Percentiles rank a stretch among this genome's conserved stretches.
phyloP scores from a whole-genome alignment of 305 asterid species.

The Fraxinus latifolia region DNA sequence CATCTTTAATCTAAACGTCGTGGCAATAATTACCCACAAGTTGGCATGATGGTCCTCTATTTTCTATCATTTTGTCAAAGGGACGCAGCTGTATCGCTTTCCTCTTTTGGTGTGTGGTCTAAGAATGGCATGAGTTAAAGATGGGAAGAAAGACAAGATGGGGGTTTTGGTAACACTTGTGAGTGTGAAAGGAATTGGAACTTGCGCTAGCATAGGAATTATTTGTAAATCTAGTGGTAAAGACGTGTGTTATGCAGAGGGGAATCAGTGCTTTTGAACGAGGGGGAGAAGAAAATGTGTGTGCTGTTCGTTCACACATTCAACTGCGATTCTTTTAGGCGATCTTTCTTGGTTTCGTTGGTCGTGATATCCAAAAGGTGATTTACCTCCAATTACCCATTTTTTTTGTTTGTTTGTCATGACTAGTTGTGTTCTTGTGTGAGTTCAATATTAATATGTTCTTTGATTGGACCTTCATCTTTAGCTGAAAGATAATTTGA shows the following conservation, averaged over 20 bases:
- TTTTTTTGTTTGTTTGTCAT: not conserved
- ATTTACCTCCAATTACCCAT: not conserved
- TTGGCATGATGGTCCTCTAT: constrained; percentile 41
- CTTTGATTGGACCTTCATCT: too few species aligned
- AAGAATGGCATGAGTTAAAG: not conserved
- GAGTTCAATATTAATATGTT: too few species aligned
- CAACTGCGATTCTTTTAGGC: constrained; percentile 30
- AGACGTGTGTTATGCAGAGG: not conserved
- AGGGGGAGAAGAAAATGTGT: not conserved
- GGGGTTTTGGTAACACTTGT: not conserved
- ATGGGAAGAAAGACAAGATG: constrained; percentile 22
- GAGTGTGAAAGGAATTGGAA: constrained; percentile 24
- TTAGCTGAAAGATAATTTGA: too few species aligned
- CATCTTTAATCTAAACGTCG: constrained; percentile 71
- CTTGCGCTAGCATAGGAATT: not conserved
- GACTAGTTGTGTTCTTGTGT: not conserved
- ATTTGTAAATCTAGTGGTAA: not conserved
- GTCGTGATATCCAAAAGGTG: not conserved
- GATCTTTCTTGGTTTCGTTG: too few species aligned
- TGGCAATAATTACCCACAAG: constrained; percentile 92
- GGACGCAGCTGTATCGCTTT: not conserved
- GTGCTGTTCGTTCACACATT: constrained; percentile 6
- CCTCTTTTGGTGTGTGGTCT: not conserved
- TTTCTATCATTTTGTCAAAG: constrained; percentile 31
- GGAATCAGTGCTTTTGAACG: constrained; percentile 17